Base-by-base conservation (phyloP, 2,329 filamentous ascomycete genomes). In the Pyricularia grisea region DNA sequence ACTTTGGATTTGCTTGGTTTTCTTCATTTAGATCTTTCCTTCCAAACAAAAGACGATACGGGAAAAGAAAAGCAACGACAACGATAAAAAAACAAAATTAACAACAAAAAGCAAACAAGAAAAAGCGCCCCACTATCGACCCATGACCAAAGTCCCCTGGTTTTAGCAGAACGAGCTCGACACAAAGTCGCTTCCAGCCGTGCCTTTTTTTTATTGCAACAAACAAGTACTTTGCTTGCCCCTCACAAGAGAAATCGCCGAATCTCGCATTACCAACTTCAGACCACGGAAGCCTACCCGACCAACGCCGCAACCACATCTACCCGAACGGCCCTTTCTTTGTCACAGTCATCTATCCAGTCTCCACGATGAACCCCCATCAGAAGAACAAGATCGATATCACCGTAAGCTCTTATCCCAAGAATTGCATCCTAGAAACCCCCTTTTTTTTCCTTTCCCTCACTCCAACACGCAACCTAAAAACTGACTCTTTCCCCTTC, bases 301-400 rank as follows among this genome's bases (percentile, higher is more conserved):
- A 28, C 60, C 14, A 28, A 28, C 60, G 14, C 60, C 3, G 12
- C 23, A 30, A 63, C 25, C 60, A 10, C 10, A 63, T 30, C 25
- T 27, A 30, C n/a, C 23, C 58, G 23, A 61, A 25, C n/a, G n/a
- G 23, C 58, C 27, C 23, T 61, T 27, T 61, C 20, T n/a, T 27
- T 25, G 23, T 61, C 58, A n/a, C 58, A 12, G 58, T 17, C n/a
- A 61, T 27, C 58, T 28, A 17, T 23, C 20, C 30, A 31, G 42
- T 55, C 60, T 60, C 36, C 80, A 84, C 75, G 73, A 96, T 98
- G 93, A 97, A 97, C 80, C 94, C 94, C 75, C 93, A 94, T 80
- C 92, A 97, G 86, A 94, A 97, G 87, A 97, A 97, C 87, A 98
- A 99, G 86, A 87, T 98, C 76, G 95, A 99, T 82, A 87, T 97